Evolutionary conservation across 192 early-diverging fungal species (phyloP).

Genomic region (Coemansia sp.): DNA sequence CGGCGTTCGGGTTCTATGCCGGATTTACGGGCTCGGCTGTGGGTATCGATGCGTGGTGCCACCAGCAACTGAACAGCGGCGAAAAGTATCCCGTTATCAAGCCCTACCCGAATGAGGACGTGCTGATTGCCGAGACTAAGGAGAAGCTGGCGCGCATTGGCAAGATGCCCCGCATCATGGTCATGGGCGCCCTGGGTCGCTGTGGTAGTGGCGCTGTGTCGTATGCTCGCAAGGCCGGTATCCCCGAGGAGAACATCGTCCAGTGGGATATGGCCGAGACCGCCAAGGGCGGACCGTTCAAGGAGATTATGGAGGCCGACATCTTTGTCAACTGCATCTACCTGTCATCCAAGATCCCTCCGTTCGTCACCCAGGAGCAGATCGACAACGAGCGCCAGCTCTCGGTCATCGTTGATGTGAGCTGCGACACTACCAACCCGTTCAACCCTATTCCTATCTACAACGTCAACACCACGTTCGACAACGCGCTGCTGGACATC

Average conservation of each 20-base stretch:
- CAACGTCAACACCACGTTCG: constrained; percentile 89
- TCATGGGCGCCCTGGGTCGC: constrained; percentile 97
- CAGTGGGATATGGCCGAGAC: constrained; percentile 98
- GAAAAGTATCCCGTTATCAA: constrained; percentile 72
- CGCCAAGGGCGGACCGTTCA: constrained; percentile 88
- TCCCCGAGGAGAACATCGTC: constrained; percentile 85
- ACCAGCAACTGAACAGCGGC: constrained; percentile 64
- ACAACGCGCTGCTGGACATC: constrained; percentile 81
- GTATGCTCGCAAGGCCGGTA: constrained; percentile 77
- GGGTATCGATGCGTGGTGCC: constrained; percentile 90
- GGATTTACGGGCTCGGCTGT: constrained; percentile 95
- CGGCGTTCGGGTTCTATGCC: constrained; percentile 96
- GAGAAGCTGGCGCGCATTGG: constrained; percentile 61
- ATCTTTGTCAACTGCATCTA: constrained; percentile 99
- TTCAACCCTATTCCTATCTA: constrained; percentile 98
- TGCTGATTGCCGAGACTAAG: constrained; percentile 73
- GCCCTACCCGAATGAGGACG: constrained; percentile 83
- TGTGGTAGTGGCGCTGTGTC: constrained; percentile 91
- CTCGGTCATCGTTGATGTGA: constrained; percentile 89
- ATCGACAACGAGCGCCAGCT: constrained; percentile 71
- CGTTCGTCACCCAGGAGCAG: constrained; percentile 87
- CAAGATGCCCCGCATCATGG: constrained; percentile 80
- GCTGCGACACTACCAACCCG: constrained; percentile 96
- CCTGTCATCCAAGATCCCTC: constrained; percentile 86
- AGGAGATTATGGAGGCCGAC: constrained; percentile 82